Base-by-base conservation (phyloP, 176 grass and related monocot species). In the Dactylis glomerata region DNA sequence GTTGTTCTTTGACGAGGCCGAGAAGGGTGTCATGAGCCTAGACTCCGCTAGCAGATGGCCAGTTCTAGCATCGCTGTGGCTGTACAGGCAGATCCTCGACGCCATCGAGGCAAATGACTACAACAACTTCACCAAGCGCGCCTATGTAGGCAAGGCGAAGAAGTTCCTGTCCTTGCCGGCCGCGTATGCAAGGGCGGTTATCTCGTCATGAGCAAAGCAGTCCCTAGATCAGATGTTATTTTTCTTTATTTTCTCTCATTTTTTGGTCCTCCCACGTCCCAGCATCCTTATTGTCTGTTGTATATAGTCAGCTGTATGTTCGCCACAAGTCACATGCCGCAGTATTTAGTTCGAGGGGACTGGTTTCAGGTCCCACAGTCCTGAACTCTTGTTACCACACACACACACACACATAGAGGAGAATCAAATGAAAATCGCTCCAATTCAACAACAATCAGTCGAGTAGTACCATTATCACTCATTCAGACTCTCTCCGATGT, bases 31-130 rank as follows among this genome's bases (percentile, higher is more conserved):
- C 15, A 74, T 77, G 13, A 91, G 92, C 87, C 87, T 96, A 16
- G 85, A 96, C 62, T 87, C 93, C 4, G 89, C 89, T 5, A 99
- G 96, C 72, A 94, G 89, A 96, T 99, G 93, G 93, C 96, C 96
- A 84, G 96, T 99, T 36, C 82, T 94, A 0, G 96, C 96, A 5
- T 99, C 96, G n/a, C 78, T 86, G 38, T 83, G 87, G 72, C 71
- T 99, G 34, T 99, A 99, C 83, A 77, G 91, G 77, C 93, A 99
- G 87, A 99, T 99, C 85, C 86, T 99, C 5, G 93, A 99, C 59
- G 89, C 85, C 13, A 96, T 99, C 19, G 91, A 99, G 85, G 96
- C 87, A 9, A 99, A 99, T 32, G 96, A 99, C 74, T 99, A 99
- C 56, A 32, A 99, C 79, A 99, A 96, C 77, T 99, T 99, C 87